Base-by-base conservation (phyloP, 305 asterid genomes). In the Petunia hybrid region DNA sequence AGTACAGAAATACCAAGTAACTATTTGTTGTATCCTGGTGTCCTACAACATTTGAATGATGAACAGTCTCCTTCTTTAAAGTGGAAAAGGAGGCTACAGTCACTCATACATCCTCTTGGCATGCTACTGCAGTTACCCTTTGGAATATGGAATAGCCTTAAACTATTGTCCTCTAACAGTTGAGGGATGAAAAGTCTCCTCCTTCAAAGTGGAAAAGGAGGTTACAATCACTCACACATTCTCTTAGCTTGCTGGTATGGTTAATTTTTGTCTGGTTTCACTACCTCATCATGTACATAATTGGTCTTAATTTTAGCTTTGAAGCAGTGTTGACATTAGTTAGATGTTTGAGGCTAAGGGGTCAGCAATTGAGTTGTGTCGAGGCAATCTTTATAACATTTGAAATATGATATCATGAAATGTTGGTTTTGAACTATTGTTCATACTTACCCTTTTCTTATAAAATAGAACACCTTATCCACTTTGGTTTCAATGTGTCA, bases 171-270 rank as follows among this genome's bases (percentile, higher is more conserved):
- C 70, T 69, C 68, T 71, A 80, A 51, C 60, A 57, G 53, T 55
- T 80, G 83, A 42, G 66, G 22, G 67, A 80, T 80, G 83, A 80
- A 69, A 70, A 57, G 68, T 69, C 68, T 80, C 78, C 71, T 71
- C 31, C 83, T 55, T 80, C 42, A 16, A 69, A 69, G 83, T 56
- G 59, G 78, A n/a, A 80, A 80, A 76, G 71, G 83, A 66, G 79
- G 83, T 79, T 80, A 80, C 83, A 80, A 8, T 70, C 77, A 70
- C 36, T 69, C 79, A 38, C 36, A 80, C 71, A 70, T 70, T n/a
- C 76, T 69, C 67, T 35, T 70, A 79, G 62, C 51, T 56, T n/a
- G 35, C 62, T 69, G 66, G 12, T 77, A 1, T 77, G 35, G 45
- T 38, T 51, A 42, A 35, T 73, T 73, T 71, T 73, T 35, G 35